Base-by-base conservation (phyloP, 306 rosid species). In the Gastrolobium villosum region DNA sequence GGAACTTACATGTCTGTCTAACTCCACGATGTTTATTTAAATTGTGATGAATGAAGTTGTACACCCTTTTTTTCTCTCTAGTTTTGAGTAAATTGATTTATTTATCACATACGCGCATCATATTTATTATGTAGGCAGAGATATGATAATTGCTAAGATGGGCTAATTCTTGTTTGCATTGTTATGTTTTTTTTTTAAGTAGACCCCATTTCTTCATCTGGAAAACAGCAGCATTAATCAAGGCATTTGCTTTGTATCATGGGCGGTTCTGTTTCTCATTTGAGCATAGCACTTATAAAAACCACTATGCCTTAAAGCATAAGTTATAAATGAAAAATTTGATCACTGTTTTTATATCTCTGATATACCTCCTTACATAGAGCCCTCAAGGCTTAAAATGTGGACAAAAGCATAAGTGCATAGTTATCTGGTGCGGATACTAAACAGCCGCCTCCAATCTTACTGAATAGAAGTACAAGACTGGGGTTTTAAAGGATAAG, bases 1-100 rank as follows among this genome's bases (percentile, higher is more conserved):
- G 61, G 31, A 62, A 46, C 36, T 54, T 43, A 34, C 65, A 66
- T 54, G 65, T 43, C 39, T 8, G 5, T 32, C 15, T 54, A 57
- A 56, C 30, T 52, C 10, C 34, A 26, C 36, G 69, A 34, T 44
- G 46, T 46, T 40, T 39, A 54, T 77, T 40, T 57, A 10, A 55
- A 36, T 30, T 14, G 32, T 57, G 20, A 44, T 8, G 35, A 60
- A 14, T 36, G 3, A 55, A 32, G 4, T 2, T 60, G 28, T 45
- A 14, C 50, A 1, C 28, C 39, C 34, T 15, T 52, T 59, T 59
- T 73, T 14, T 55, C 10, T 4, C 5, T 3, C 31, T 11, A 55
- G 26, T 54, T 53, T 32, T 60, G 53, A 39, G 40, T 26, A 56
- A 56, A 72, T 55, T 56, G 30, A 56, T n/a, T 39, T 76, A 37